These are phyloP conservation scores for Neonectria faginata DNA, from an alignment of 2,329 filamentous ascomycete species.

Conservation along the genomic window DNA sequence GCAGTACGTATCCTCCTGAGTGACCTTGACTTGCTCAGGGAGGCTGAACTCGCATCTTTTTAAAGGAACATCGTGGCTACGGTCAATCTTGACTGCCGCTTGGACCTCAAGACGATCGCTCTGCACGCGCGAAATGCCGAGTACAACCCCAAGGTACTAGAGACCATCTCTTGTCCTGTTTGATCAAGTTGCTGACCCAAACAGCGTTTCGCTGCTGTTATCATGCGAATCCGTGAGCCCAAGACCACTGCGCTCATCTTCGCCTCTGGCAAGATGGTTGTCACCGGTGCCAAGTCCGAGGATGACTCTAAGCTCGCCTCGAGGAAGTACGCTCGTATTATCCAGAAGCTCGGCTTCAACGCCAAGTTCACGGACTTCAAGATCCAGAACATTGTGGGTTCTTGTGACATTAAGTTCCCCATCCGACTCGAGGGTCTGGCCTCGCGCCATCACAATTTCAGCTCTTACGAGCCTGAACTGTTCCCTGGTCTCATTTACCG, in stretches of 20 bases:
- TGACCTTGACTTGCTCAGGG: slow-evolving; percentile 53
- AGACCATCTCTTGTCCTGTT: slow-evolving; percentile 41
- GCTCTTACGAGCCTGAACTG: slow-evolving; percentile 96
- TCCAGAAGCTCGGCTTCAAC: slow-evolving; percentile 99
- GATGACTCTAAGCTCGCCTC: slow-evolving; percentile 97
- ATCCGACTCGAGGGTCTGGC: slow-evolving; percentile 96
- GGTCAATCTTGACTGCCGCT: slow-evolving; percentile 95
- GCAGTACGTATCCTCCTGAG: slow-evolving; percentile 83
- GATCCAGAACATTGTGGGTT: slow-evolving; percentile 99
- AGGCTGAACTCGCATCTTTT: slow-evolving; percentile 63
- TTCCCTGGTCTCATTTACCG: slow-evolving; percentile 99
- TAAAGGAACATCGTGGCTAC: slow-evolving; percentile 98
- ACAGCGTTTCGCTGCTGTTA: slow-evolving; percentile 97
- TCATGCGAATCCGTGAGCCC: slow-evolving; percentile 99
- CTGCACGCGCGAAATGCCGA: slow-evolving; percentile 98
- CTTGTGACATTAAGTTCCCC: slow-evolving; percentile 99
- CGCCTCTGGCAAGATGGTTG: slow-evolving; percentile 99
- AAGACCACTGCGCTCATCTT: slow-evolving; percentile 99
- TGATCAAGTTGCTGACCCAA: slow-evolving; percentile 48
- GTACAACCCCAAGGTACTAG: slow-evolving; percentile 94
- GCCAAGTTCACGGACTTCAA: slow-evolving; percentile 99
- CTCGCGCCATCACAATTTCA: slow-evolving; percentile 98
- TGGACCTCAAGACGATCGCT: slow-evolving; percentile 99
- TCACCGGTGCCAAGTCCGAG: slow-evolving; percentile 97
- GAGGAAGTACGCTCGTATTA: slow-evolving; percentile 98